These are phyloP conservation scores for Raddia distichophylla DNA, from an alignment of 176 grass and related monocot species.

Conservation along the genomic window DNA sequence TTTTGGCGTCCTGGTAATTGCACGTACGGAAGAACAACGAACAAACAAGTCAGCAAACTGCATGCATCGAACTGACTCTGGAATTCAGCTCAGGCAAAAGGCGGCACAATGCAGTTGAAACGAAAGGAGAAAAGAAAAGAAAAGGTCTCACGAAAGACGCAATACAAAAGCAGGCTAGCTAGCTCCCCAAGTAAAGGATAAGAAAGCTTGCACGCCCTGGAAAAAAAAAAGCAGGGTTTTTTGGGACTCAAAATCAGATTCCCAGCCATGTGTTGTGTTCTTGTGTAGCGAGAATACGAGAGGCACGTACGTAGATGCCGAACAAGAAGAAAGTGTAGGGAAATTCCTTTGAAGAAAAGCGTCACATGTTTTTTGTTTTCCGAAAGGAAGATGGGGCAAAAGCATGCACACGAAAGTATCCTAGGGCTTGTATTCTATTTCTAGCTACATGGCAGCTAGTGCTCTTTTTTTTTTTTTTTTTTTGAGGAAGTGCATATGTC, in stretches of 20 bases:
- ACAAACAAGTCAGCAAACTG: too few relatives aligned
- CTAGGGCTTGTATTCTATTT: conserved; percentile 26
- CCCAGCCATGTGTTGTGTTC: conserved; percentile 22
- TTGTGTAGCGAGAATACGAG: conserved; percentile 31
- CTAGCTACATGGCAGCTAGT: background rate
- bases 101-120: conserved; percentile 31
- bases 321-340: conserved; percentile 32
- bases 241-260: conserved; percentile 48
- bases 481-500: too few relatives aligned
- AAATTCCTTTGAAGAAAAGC: conserved; percentile 49
- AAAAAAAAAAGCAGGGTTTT: conserved; percentile 38
- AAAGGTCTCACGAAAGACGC: conserved; percentile 45
- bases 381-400: conserved; percentile 28
- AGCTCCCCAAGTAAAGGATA: conserved; percentile 29
- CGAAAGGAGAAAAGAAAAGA: conserved; percentile 33
- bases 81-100: conserved; percentile 4
- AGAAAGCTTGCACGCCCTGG: conserved; percentile 42
- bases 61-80: too few relatives aligned
- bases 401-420: conserved; percentile 31
- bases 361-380: conserved; percentile 45
- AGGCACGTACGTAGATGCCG: conserved; percentile 19
- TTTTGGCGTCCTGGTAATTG: background rate
- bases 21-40: too few relatives aligned
- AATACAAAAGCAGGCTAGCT: conserved; percentile 27
- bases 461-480: too few relatives aligned